phyloP scores from a whole-genome alignment of 2,329 filamentous ascomycete species.

The Massarina eburnea region DNA sequence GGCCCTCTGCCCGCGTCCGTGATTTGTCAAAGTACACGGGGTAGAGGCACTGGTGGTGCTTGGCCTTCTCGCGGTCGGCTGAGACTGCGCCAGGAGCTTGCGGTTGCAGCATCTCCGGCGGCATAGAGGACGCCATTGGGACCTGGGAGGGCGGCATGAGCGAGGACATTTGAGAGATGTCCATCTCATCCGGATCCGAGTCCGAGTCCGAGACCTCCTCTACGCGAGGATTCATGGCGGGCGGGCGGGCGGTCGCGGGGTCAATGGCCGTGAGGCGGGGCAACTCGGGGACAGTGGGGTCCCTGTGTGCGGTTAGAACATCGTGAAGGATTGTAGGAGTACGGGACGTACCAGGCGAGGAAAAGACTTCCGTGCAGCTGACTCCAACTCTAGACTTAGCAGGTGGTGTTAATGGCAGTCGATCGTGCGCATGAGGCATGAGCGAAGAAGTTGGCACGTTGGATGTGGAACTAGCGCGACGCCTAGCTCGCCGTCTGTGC shows the following conservation, averaged over 20 bases:
- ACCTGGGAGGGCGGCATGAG: conserved; percentile 47
- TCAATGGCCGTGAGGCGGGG: background rate
- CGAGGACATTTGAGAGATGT: conserved; percentile 81
- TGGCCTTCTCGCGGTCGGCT: conserved; percentile 59
- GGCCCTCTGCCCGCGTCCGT: conserved; percentile 74
- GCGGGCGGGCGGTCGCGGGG: conserved; percentile 18
- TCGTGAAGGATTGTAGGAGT: background rate
- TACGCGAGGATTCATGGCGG: conserved; percentile 67
- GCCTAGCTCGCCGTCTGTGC: no score
- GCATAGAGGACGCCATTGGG: conserved; percentile 26
- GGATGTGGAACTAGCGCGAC: no score
- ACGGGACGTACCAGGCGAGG: background rate
- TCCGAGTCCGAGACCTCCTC: conserved; percentile 90
- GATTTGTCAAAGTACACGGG: conserved; percentile 89
- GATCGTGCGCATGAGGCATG: background rate
- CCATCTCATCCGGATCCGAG: conserved; percentile 64
- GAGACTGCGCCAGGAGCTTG: conserved; percentile 44
- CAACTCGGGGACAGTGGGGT: background rate
- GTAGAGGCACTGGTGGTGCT: conserved; percentile 85
- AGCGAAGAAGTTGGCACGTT: no score
- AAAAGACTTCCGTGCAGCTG: background rate
- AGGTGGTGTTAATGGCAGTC: background rate
- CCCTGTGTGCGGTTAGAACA: background rate
- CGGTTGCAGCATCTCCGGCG: conserved; percentile 37
- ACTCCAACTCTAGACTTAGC: background rate